Percentiles rank a stretch among this genome's conserved stretches.
Evolutionary conservation across 2,329 filamentous ascomycete species (phyloP).

Genomic region (Colletotrichum spaethianum): DNA sequence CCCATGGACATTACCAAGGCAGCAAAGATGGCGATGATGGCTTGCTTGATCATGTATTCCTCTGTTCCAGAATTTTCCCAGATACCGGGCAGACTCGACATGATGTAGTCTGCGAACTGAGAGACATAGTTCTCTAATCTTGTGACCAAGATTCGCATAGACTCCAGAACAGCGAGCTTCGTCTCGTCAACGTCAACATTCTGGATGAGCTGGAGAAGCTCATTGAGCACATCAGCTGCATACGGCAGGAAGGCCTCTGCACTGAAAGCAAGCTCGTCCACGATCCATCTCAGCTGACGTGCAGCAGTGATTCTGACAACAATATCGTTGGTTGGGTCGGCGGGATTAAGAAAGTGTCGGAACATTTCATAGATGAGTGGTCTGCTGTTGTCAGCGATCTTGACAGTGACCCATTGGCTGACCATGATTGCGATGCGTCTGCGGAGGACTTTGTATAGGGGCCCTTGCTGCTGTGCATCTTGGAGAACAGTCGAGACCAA

Average conservation of each 20-base stretch:
- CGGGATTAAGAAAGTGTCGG: constrained; percentile 84
- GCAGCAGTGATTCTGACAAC: constrained; percentile 94
- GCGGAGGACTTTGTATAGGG: constrained; percentile 83
- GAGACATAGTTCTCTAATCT: constrained; percentile 82
- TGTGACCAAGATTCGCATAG: constrained; percentile 84
- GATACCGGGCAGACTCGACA: constrained; percentile 82
- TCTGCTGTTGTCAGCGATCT: constrained; percentile 77
- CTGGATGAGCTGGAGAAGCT: constrained; percentile 83
- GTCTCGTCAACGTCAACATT: constrained; percentile 88
- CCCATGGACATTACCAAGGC: constrained; percentile 91
- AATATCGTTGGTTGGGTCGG: constrained; percentile 86
- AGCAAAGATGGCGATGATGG: constrained; percentile 87
- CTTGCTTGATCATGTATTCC: constrained; percentile 93
- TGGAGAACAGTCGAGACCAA: constrained; percentile 80
- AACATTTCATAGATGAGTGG: constrained; percentile 90
- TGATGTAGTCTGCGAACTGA: constrained; percentile 83
- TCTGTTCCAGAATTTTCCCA: constrained; percentile 87
- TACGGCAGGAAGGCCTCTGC: constrained; percentile 82
- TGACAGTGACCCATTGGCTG: constrained; percentile 89
- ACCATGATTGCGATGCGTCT: constrained; percentile 91
- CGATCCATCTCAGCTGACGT: constrained; percentile 83
- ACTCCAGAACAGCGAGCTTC: constrained; percentile 90
- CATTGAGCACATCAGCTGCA: constrained; percentile 79
- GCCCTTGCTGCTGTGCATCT: constrained; percentile 78
- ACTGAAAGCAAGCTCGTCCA: constrained; percentile 88